Conservation (phyloP, 129 eudicot species). For the Centrapalus pauciflorus region DNA sequence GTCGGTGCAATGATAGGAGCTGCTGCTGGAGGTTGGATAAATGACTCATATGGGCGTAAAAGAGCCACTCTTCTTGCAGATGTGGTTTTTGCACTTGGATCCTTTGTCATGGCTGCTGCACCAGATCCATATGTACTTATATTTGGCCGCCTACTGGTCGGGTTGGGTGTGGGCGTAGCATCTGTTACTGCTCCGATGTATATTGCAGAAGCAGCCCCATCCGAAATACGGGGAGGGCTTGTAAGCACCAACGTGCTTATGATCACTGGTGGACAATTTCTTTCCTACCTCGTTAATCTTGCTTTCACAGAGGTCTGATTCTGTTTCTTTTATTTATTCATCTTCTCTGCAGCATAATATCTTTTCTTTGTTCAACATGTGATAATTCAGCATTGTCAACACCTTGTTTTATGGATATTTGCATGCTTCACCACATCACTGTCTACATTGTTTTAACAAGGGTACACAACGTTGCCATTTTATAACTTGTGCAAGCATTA, state of each 20-base stretch:
- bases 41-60: constrained; percentile 83
- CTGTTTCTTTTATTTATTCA: not conserved
- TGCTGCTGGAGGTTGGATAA: constrained; percentile 84
- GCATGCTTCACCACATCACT: not conserved
- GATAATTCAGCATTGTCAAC: not conserved
- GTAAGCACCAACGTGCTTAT: constrained; percentile 95
- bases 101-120: constrained; percentile 85
- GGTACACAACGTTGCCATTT: not conserved
- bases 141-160: constrained; percentile 74
- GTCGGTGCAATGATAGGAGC: constrained; percentile 98
- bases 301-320: constrained; percentile 94
- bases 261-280: constrained; percentile 97
- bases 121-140: constrained; percentile 88
- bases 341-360: not conserved
- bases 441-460: not conserved
- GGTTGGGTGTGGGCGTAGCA: constrained; percentile 92
- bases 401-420: not conserved
- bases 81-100: constrained; percentile 66
- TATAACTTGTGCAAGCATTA: not conserved
- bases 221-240: constrained; percentile 92
- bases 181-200: constrained; percentile 97
- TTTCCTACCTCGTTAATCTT: constrained; percentile 91
- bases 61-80: constrained; percentile 91
- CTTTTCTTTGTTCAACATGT: not conserved
- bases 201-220: constrained; percentile 94